phyloP scores from a whole-genome alignment of 202 grass and related monocot genomes.

The Carex arenaria region DNA sequence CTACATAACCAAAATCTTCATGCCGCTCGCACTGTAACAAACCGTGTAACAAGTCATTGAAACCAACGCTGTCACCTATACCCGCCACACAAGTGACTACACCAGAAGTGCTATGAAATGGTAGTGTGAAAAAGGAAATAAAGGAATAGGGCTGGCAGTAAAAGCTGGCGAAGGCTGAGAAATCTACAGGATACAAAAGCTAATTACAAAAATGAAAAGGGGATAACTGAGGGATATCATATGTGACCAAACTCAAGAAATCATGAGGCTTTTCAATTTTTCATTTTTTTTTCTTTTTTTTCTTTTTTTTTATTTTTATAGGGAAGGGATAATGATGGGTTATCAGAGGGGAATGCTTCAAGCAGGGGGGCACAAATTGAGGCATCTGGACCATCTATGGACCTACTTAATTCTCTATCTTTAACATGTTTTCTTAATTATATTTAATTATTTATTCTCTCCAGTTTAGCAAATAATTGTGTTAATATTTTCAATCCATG shows the following conservation, averaged over 20 bases:
- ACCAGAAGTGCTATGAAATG: background rate
- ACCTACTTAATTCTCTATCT: background rate
- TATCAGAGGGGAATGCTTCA: constrained; percentile 22
- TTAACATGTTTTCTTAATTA: background rate
- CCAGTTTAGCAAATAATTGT: background rate
- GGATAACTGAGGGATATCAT: background rate
- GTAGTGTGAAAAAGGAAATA: constrained; percentile 23
- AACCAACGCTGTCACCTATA: background rate
- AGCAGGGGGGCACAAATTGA: constrained; percentile 16
- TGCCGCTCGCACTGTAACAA: background rate
- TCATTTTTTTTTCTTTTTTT: background rate
- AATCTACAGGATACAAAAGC: constrained; percentile 31
- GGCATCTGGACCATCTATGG: background rate
- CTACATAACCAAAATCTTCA: background rate
- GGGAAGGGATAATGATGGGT: constrained; percentile 11
- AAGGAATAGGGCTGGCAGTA: constrained; percentile 10
- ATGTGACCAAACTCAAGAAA: constrained; percentile 25
- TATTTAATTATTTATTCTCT: background rate
- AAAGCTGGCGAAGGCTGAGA: constrained; percentile 23
- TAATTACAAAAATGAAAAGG: constrained; percentile 25
- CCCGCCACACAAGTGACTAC: background rate
- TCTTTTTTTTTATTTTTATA: background rate
- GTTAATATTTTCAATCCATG: too few relatives aligned
- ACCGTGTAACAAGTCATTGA: background rate
- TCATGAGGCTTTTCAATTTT: constrained; percentile 20